phyloP scores from a whole-genome alignment of 305 asterid species.

The Solanum hybrid region DNA sequence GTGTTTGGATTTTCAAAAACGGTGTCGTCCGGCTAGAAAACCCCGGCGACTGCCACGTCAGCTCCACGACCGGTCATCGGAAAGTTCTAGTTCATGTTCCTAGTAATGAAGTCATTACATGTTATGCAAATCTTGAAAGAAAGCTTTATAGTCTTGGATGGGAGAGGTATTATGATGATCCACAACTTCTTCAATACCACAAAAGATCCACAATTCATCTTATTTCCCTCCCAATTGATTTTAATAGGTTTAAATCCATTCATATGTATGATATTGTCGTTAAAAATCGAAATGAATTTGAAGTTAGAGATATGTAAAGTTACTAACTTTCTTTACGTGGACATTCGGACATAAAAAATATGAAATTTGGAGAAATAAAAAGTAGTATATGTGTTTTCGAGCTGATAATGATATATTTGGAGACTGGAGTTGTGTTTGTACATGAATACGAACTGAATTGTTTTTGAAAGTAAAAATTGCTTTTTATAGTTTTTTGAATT shows the following conservation, averaged over 20 bases:
- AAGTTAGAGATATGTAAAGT: slow-evolving; percentile 43
- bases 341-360: background rate
- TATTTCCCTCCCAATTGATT: slow-evolving; percentile 70
- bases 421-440: background rate
- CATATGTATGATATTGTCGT: slow-evolving; percentile 86
- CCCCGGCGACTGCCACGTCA: slow-evolving; percentile 39
- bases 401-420: background rate
- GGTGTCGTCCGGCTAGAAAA: slow-evolving; percentile 69
- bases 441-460: background rate
- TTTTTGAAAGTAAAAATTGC: background rate
- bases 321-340: background rate
- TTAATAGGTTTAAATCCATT: slow-evolving; percentile 66
- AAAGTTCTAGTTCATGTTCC: slow-evolving; percentile 49
- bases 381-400: background rate
- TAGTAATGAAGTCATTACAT: slow-evolving; percentile 46
- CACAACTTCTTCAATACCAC: slow-evolving; percentile 65
- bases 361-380: background rate
- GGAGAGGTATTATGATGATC: slow-evolving; percentile 76
- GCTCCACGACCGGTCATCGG: slow-evolving; percentile 11
- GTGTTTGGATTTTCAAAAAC: slow-evolving; percentile 88
- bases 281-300: slow-evolving; percentile 66
- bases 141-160: slow-evolving; percentile 52
- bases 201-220: slow-evolving; percentile 67
- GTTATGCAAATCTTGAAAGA: slow-evolving; percentile 42
- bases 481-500: background rate